A percentile compares a stretch with the other conserved stretches of the same genome.
These are phyloP conservation scores for Zygnema cylindricum DNA, from an alignment of 139 green algal genomes.

Conservation along the genomic window DNA sequence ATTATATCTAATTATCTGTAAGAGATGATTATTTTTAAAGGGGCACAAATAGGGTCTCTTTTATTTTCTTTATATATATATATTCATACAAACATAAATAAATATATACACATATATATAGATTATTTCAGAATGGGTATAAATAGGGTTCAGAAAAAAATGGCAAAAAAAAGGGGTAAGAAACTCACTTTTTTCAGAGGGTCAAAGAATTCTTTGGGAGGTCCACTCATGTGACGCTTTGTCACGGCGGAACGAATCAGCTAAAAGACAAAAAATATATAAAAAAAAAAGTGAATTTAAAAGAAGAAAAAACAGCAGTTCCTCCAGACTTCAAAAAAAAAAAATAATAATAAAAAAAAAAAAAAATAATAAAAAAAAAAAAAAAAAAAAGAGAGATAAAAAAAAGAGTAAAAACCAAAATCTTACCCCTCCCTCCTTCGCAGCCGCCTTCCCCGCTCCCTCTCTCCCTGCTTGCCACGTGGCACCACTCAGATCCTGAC, in stretches of 20 bases:
- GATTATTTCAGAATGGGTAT: too few relatives aligned
- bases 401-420: not conserved
- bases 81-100: too few relatives aligned
- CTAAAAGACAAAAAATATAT: not conserved
- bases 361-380: not conserved
- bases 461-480: not conserved
- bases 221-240: not conserved
- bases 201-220: not conserved
- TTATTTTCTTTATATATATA: too few relatives aligned
- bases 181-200: not conserved
- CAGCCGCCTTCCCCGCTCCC: not conserved
- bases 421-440: not conserved
- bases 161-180: not conserved
- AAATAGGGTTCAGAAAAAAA: not conserved
- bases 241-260: not conserved
- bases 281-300: not conserved
- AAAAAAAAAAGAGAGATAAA: not conserved
- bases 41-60: too few relatives aligned
- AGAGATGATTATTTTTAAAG: too few relatives aligned
- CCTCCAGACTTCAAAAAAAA: not conserved
- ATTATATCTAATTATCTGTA: too few relatives aligned
- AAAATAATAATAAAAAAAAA: not conserved
- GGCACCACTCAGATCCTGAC: not conserved
- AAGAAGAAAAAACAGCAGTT: not conserved
- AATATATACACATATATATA: too few relatives aligned